phyloP scores from a whole-genome alignment of 2,329 filamentous ascomycete species.

The Ploettnerulaceae sp. region DNA sequence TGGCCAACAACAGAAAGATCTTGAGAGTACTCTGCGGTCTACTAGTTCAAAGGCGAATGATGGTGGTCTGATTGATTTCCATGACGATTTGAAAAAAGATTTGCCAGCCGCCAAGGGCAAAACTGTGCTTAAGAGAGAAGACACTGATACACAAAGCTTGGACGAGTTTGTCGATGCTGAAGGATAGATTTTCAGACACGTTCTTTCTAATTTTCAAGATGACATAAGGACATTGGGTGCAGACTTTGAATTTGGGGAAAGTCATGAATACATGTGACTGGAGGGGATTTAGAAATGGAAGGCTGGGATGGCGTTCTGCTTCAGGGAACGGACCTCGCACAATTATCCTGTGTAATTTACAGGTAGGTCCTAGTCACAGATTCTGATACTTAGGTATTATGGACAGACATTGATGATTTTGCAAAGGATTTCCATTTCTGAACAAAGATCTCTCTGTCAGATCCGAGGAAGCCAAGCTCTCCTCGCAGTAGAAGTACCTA shows the following conservation, averaged over 20 bases:
- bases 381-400: too few species aligned
- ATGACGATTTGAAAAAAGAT: constrained; percentile 47
- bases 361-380: too few species aligned
- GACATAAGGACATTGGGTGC: background rate
- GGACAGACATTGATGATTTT: background rate
- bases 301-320: background rate
- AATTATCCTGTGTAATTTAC: background rate
- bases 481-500: too few species aligned
- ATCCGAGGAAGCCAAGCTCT: too few species aligned
- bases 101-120: constrained; percentile 36
- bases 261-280: constrained; percentile 12
- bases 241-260: background rate
- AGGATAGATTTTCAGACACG: constrained; percentile 16
- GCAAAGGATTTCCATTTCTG: background rate
- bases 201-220: background rate
- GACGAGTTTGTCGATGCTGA: constrained; percentile 35
- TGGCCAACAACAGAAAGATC: constrained; percentile 28
- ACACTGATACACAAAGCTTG: constrained; percentile 31
- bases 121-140: constrained; percentile 21
- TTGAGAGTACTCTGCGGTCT: constrained; percentile 26
- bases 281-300: background rate
- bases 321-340: background rate
- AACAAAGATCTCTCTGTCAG: too few species aligned
- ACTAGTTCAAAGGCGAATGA: constrained; percentile 22
- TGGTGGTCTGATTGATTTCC: constrained; percentile 45